These are phyloP conservation scores for Zangia roseola DNA, from an alignment of 768 basidiomycete genomes.

Conservation along the genomic window DNA sequence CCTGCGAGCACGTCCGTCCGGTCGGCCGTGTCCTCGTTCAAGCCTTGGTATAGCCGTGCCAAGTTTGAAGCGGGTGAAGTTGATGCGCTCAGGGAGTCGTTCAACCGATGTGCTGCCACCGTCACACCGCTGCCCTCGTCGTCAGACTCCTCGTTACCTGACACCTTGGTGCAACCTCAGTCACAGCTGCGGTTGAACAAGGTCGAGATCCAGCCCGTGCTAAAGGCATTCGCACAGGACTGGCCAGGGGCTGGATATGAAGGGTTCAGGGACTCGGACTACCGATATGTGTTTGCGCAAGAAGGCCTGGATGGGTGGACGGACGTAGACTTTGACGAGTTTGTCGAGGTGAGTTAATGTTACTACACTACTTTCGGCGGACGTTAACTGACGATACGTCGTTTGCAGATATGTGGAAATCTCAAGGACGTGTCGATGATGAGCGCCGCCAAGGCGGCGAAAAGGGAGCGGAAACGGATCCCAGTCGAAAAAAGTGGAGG, in stretches of 20 bases:
- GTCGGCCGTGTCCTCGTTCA: conserved; percentile 7
- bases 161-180: no score
- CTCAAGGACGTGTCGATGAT: conserved; percentile 64
- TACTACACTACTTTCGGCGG: no score
- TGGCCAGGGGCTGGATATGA: conserved; percentile 50
- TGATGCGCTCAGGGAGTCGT: conserved; percentile 40
- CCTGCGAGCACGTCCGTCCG: background rate
- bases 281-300: conserved; percentile 73
- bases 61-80: conserved; percentile 55
- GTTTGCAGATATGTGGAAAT: conserved; percentile 63
- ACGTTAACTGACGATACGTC: background rate
- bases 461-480: conserved; percentile 47
- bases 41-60: conserved; percentile 43
- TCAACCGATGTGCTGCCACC: conserved; percentile 18
- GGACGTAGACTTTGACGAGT: conserved; percentile 78
- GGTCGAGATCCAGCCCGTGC: conserved; percentile 39
- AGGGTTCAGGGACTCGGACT: conserved; percentile 57
- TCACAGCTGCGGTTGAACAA: conserved; percentile 33
- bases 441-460: conserved; percentile 32
- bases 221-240: conserved; percentile 42
- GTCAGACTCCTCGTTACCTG: no score
- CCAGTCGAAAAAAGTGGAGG: conserved; percentile 38
- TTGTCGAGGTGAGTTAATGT: conserved; percentile 71
- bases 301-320: conserved; percentile 61
- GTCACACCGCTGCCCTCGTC: no score